Conservation (phyloP, 495 filamentous ascomycete genomes). For the Neurospora hispaniola region DNA sequence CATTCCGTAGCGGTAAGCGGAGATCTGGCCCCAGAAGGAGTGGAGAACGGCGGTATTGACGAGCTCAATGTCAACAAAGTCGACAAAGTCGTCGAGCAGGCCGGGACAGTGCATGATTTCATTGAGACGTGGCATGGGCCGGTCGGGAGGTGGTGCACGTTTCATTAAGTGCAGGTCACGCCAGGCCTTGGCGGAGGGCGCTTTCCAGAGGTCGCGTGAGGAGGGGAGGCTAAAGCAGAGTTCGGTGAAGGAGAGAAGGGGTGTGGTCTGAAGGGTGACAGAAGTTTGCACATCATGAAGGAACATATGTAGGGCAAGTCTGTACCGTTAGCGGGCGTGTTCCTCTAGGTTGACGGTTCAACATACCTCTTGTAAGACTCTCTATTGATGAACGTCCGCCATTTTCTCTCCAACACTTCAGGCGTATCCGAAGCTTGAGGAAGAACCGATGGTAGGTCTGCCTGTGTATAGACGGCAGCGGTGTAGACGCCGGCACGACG, state of each 20-base stretch:
- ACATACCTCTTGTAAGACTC: constrained; percentile 27
- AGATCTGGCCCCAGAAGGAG: constrained; percentile 41
- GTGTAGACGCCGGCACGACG: constrained; percentile 24
- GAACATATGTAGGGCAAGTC: constrained; percentile 42
- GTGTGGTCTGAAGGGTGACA: constrained; percentile 37
- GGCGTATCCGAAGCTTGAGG: constrained; percentile 29
- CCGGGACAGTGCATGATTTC: constrained; percentile 12
- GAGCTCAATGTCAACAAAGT: constrained; percentile 35
- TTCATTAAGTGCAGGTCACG: constrained; percentile 29
- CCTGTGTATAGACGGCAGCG: not conserved
- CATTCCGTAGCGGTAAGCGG: constrained; percentile 41
- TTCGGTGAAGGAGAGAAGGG: constrained; percentile 48
- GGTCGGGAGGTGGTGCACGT: not conserved
- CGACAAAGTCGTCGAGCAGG: constrained; percentile 19
- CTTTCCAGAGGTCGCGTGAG: constrained; percentile 39
- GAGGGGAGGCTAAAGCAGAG: constrained; percentile 43
- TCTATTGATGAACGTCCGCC: constrained; percentile 33
- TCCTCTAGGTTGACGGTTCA: not conserved
- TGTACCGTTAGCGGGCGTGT: constrained; percentile 4
- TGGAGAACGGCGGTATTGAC: constrained; percentile 37
- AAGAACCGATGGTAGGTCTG: constrained; percentile 4
- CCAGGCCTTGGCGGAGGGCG: constrained; percentile 40
- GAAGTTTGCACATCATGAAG: constrained; percentile 44
- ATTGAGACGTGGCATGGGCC: constrained; percentile 6
- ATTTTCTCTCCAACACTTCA: constrained; percentile 37